A percentile compares a stretch with the other conserved stretches of the same genome.
phyloP scores from a whole-genome alignment of 768 basidiomycete species.

The Amanita inopinata region DNA sequence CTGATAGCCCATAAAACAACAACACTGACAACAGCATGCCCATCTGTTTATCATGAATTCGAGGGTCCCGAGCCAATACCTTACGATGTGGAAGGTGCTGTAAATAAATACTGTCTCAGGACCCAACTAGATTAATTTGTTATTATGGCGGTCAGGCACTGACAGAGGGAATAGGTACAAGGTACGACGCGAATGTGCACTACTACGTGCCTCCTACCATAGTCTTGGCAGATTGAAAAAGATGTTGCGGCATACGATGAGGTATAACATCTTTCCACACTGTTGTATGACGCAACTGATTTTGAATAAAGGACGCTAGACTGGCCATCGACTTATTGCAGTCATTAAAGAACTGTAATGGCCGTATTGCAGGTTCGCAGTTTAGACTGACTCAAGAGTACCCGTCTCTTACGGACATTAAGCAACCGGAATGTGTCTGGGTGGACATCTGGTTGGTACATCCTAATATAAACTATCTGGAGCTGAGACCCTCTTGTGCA shows the following conservation, averaged over 20 bases:
- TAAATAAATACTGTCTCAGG: no score
- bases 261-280: slow-evolving; percentile 27
- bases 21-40: slow-evolving; percentile 47
- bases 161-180: slow-evolving; percentile 90
- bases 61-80: slow-evolving; percentile 81
- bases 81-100: slow-evolving; percentile 74
- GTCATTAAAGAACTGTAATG: slow-evolving; percentile 77
- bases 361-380: slow-evolving; percentile 67
- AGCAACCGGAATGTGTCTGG: slow-evolving; percentile 89
- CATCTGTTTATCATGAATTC: slow-evolving; percentile 88
- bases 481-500: not conserved
- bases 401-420: slow-evolving; percentile 2
- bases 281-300: slow-evolving; percentile 1
- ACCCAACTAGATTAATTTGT: no score
- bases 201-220: slow-evolving; percentile 5
- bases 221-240: slow-evolving; percentile 70
- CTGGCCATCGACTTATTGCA: slow-evolving; percentile 67
- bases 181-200: slow-evolving; percentile 24
- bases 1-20: not conserved
- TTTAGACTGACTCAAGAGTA: slow-evolving; percentile 9
- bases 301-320: slow-evolving; percentile 54
- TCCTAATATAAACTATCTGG: no score
- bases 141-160: slow-evolving; percentile 9
- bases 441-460: slow-evolving; percentile 60
- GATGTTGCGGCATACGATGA: slow-evolving; percentile 81